Base-by-base conservation (phyloP, 1,139 yeast species). In the Yamadazyma jaroonii region DNA sequence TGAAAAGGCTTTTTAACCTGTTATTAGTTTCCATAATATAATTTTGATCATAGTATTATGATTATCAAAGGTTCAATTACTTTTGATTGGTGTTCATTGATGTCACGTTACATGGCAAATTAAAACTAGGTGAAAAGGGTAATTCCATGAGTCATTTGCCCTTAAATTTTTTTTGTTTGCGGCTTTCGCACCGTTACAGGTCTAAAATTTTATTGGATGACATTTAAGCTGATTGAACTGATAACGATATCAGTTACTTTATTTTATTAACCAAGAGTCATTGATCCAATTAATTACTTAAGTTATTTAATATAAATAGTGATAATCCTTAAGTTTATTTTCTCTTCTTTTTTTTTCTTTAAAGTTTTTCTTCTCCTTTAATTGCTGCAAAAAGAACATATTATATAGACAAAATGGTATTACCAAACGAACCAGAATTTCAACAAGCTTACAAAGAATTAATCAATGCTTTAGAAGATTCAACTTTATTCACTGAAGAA, bases 361-460 rank as follows among this genome's bases (percentile, higher is more conserved):
- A 17, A 17, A 17, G 20, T 17, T 17, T 17, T 17, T 17, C 20
- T 25, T 7, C 6, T 25, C 27, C 4, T 10, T 25, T 7, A 25
- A 25, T 25, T 25, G 27, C 27, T 25, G 27, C 27, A 25, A 25
- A 25, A n/a, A n/a, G 27, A n/a, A 4, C 6, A 25, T 5, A 12
- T 5, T 5, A 7, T 25, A 27, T 11, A 27, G 29, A 27, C 9
- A 57, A 43, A 49, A 74, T 75, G 80, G 79, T 72, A 63, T 70
- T 69, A 54, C 82, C 82, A 40, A 60, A 74, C 73, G 97, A 90
- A 77, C 97, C 97, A 56, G 97, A 92, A 83, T 92, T 90, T 74
- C 90, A 89, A 73, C 98, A 92, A 79, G 98, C 98, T 57, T 88
- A 84, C 81, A 78, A 85, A 69, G 98, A 92, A 78, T 81, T 92